Conservation (phyloP, 2,329 filamentous ascomycete genomes). For the Leptographium procerum region DNA sequence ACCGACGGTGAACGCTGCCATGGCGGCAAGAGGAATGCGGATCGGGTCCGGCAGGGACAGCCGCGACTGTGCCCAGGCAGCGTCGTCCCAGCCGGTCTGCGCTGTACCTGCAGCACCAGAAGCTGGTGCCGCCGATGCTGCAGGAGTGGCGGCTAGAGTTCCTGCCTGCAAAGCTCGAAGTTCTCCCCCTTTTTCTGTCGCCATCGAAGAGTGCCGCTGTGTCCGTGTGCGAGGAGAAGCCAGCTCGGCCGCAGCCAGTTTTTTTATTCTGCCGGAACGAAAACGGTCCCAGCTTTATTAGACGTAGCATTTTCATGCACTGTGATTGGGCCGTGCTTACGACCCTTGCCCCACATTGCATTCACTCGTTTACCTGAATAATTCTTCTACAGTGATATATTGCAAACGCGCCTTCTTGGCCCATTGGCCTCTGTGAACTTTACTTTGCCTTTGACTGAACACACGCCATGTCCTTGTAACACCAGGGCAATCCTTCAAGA, state of each 20-base stretch:
- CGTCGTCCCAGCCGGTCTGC: slow-evolving; percentile 12
- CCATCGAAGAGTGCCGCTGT: background rate
- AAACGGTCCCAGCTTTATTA: too few relatives aligned
- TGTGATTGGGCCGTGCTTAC: background rate
- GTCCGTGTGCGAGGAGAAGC: background rate
- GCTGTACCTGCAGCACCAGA: background rate
- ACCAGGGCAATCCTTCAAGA: background rate
- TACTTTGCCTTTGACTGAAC: background rate
- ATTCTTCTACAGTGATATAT: background rate
- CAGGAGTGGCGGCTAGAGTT: too few relatives aligned
- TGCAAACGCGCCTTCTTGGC: background rate
- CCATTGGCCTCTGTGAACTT: background rate
- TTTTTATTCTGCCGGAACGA: background rate
- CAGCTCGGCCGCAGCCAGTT: too few relatives aligned
- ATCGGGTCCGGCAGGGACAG: slow-evolving; percentile 52
- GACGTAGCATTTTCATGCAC: background rate
- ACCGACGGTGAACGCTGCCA: slow-evolving; percentile 56
- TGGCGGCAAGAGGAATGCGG: slow-evolving; percentile 54
- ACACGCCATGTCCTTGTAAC: background rate
- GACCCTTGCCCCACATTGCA: background rate
- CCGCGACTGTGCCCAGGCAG: slow-evolving; percentile 28
- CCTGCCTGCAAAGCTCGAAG: background rate
- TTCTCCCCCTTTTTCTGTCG: background rate
- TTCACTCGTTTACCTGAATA: background rate
- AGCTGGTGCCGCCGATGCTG: too few relatives aligned